These are phyloP conservation scores for Podaxis pistillaris DNA, from an alignment of 768 basidiomycete genomes.

Conservation along the genomic window DNA sequence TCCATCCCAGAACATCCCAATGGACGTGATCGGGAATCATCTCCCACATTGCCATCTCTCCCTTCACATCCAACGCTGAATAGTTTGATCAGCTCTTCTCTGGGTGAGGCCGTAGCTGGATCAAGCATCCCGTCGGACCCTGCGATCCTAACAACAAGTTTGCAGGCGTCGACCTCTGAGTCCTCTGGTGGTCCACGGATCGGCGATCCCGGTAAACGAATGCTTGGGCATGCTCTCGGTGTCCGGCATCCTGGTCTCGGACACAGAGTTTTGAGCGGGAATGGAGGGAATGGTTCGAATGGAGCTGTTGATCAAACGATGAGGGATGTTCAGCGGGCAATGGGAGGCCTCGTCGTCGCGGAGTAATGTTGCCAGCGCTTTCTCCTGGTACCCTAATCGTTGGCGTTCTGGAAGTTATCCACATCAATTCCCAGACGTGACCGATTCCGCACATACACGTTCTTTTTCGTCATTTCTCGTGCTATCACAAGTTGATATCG, in stretches of 20 bases:
- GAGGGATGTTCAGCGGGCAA: constrained; percentile 70
- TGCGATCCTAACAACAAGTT: constrained; percentile 61
- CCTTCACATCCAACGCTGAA: constrained; percentile 85
- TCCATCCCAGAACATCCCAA: constrained; percentile 53
- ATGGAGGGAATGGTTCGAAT: constrained; percentile 35
- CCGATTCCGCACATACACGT: background rate
- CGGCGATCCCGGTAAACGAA: constrained; percentile 85
- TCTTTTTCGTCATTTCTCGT: constrained; percentile 15
- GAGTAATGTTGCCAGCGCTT: constrained; percentile 45
- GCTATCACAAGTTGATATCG: constrained; percentile 13
- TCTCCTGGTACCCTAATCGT: background rate
- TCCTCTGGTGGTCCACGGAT: constrained; percentile 65
- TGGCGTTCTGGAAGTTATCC: background rate
- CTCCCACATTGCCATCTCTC: constrained; percentile 77
- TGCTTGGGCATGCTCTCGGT: constrained; percentile 84
- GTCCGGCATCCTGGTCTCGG: constrained; percentile 76
- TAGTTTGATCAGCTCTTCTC: constrained; percentile 75
- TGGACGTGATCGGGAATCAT: constrained; percentile 62
- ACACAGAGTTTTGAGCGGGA: constrained; percentile 52
- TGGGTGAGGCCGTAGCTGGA: constrained; percentile 52
- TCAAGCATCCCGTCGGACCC: constrained; percentile 54
- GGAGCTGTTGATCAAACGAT: constrained; percentile 53
- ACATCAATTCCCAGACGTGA: background rate
- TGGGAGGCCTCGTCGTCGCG: constrained; percentile 71
- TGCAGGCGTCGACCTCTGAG: constrained; percentile 36